These are phyloP conservation scores for Histomonas meleagridis DNA, from an alignment of 208 protist genomes.

Conservation along the genomic window DNA sequence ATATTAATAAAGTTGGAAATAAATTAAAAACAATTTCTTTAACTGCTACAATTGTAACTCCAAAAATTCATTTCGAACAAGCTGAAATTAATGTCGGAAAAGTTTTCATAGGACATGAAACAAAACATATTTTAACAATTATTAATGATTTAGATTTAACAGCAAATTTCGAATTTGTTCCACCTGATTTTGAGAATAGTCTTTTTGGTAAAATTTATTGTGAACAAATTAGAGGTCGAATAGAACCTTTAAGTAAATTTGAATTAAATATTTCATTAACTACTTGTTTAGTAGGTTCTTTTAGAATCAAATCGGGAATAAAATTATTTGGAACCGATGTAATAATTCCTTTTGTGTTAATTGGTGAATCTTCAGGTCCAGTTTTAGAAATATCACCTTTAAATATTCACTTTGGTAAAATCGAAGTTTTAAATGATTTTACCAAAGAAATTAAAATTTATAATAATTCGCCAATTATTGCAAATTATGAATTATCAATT, in stretches of 20 bases:
- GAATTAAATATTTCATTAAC: background rate
- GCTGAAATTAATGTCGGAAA: background rate
- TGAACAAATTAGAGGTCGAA: background rate
- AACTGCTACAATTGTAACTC: background rate
- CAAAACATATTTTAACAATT: background rate
- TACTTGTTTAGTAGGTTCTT: background rate
- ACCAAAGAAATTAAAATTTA: background rate
- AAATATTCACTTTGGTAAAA: background rate
- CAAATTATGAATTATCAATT: background rate
- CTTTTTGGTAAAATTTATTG: background rate
- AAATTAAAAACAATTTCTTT: background rate
- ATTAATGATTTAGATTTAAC: background rate
- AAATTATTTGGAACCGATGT: background rate
- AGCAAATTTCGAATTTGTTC: background rate
- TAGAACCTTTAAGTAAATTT: background rate
- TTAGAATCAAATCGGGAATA: background rate
- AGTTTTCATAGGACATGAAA: background rate
- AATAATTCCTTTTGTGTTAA: background rate
- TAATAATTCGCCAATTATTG: background rate
- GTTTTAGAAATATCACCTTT: background rate
- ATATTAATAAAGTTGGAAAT: background rate
- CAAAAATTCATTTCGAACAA: background rate
- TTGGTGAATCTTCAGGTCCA: background rate
- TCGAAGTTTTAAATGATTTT: background rate
- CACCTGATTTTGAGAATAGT: background rate